Evolutionary conservation across 2,329 filamentous ascomycete species (phyloP), one percentile per base, ranked within the genome.

Genomic region (Emericellopsis atlantica): DNA sequence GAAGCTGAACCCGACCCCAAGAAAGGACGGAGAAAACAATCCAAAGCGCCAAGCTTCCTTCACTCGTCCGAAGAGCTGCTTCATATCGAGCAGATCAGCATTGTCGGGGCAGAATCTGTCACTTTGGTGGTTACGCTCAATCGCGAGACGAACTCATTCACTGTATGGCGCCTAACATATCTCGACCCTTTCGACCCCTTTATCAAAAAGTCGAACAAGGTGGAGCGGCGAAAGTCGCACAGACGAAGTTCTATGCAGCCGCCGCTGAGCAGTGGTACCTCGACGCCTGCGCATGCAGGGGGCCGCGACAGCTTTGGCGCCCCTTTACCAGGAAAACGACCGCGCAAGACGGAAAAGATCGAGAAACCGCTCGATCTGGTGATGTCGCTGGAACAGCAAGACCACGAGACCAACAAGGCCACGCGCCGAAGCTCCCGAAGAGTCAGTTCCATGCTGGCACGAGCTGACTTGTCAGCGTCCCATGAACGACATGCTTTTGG

Each of bases 361-460:
- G 70, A 74, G 24, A 72, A 68, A 42, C 62, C 70, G 0, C 55
- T 77, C 34, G 79, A 84, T 47, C 66, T 86, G 35, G 81, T 80
- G 4, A 72, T 81, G 3, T 76, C 81, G 1, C 61, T 90, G n/a
- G 83, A 84, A 42, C 74, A 83, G 39, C 61, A 64, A 34, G 82
- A 87, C 43, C 72, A 71, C 40, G 66, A 72, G 42, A 67, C 64
- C 10, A 55, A 59, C n/a, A 66, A 69, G 14, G 66, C 67, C 11
- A 70, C 70, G 0, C 64, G 76, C 40, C 67, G 76, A 44, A 76
- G 76, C 45, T 81, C 77, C 15, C 78, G 92, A 35, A 77, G 92
- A 39, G 83, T 96, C 22, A 98, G 92, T 64, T 96, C 90, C 14
- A 74, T 95, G 62, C 69, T 95, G 40, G 89, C 89, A 14, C 74